Evolutionary conservation across 2,329 filamentous ascomycete genomes (phyloP), one percentile per base, ranked within the genome.

Genomic region (Dactylellina parvicollis): DNA sequence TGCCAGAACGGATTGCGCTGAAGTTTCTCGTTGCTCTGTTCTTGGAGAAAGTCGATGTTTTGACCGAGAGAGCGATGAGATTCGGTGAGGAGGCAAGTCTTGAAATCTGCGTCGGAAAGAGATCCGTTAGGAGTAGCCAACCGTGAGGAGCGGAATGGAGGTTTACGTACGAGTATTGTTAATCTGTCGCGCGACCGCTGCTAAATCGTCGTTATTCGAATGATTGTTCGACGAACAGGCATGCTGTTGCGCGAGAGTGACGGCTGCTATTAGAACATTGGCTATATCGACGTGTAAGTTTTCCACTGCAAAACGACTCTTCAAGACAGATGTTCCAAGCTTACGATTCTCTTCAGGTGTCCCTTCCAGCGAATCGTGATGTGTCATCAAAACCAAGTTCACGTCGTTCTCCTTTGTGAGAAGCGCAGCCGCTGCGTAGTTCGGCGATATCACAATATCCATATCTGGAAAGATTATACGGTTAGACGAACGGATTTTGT

Each of bases 31-130:
- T 90, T 87, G 46, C 87, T 85, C 1, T 87, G 83, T 72, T 96
- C 91, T 52, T 91, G 86, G 0, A 92, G 90, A 78, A 93, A 96
- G 81, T 98, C 94, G 50, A 93, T 87, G 54, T 89, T 87, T 28
- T 91, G 84, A 75, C 89, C 89, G 56, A 93, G 82, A 66, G 90
- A 87, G 40, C 86, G 85, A 57, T 91, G 88, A 10, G 92, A 83
- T 75, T 91, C 88, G 2, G 40, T 83, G 84, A 57, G 91, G 82
- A 83, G 89, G 88, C 67, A 88, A 84, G 42, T 84, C 83, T 59
- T 87, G 82, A 75, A 78, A 18, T 65, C 69, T 71, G 50, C 34
- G 8, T 12, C 4, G 34, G 16, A 1, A 5, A 7, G n/a, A n/a
- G n/a, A 24, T 30, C 28, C 16, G 32, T 56, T 34, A 66, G 36